A percentile compares a stretch with the other conserved stretches of the same genome.
These are phyloP conservation scores for Papiliotrema fonsecae DNA, from an alignment of 1,284 basidiomycete genomes.

Conservation along the genomic window DNA sequence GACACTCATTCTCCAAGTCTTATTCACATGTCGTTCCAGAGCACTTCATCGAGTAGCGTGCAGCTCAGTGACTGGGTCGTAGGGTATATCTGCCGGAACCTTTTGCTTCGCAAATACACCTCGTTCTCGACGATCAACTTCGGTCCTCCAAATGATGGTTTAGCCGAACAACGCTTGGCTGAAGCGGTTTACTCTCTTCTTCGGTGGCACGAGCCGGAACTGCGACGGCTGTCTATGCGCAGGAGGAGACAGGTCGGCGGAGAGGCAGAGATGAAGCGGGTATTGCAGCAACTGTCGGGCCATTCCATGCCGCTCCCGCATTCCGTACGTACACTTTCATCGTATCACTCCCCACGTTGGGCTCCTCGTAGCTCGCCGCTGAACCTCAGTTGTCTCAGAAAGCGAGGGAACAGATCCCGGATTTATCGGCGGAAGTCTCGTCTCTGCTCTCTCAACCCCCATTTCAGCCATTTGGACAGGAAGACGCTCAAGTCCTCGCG, in stretches of 20 bases:
- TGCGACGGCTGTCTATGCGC: too few species aligned
- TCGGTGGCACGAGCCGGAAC: background rate
- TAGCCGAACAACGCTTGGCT: background rate
- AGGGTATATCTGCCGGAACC: background rate
- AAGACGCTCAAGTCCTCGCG: slow-evolving; percentile 41
- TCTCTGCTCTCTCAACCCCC: slow-evolving; percentile 14
- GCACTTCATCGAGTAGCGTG: too few species aligned
- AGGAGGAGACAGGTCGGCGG: too few species aligned
- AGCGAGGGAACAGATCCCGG: background rate
- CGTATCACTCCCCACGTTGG: too few species aligned
- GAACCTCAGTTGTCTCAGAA: too few species aligned
- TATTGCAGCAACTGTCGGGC: too few species aligned
- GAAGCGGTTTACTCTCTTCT: background rate
- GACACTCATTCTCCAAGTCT: too few species aligned
- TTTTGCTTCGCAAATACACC: background rate
- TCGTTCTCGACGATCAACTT: background rate
- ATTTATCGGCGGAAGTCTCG: background rate
- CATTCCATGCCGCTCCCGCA: too few species aligned
- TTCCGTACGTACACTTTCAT: too few species aligned
- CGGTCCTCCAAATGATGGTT: background rate
- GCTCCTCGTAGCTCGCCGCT: too few species aligned
- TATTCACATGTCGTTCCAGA: too few species aligned
- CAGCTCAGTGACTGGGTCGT: background rate
- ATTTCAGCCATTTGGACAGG: slow-evolving; percentile 23
- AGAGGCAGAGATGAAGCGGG: too few species aligned